These are phyloP conservation scores for Biancaea sappan DNA, from an alignment of 306 rosid genomes.

Conservation along the genomic window DNA sequence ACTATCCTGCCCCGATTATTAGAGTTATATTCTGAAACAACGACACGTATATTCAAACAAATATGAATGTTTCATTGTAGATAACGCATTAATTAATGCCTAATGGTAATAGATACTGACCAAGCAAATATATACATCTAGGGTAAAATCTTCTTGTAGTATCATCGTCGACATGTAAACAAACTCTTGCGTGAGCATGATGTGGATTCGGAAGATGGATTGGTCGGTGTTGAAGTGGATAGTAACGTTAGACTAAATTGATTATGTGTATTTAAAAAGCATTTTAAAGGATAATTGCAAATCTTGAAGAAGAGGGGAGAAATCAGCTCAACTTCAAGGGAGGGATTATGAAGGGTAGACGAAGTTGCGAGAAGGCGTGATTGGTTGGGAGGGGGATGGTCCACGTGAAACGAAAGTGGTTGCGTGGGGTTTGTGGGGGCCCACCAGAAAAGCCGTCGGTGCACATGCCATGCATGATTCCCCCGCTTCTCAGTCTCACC, in stretches of 20 bases:
- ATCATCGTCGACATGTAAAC: not conserved
- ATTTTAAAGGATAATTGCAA: not conserved
- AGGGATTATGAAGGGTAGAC: not conserved
- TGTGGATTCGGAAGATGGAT: not conserved
- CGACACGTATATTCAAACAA: not conserved
- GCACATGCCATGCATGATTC: conserved; percentile 41
- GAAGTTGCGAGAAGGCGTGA: not conserved
- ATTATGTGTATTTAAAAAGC: not conserved
- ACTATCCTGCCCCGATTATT: too few relatives aligned
- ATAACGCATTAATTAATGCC: too few relatives aligned
- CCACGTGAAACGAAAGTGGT: conserved; percentile 34
- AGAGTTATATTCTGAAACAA: too few relatives aligned
- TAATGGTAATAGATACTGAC: too few relatives aligned
- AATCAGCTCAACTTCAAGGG: conserved; percentile 1
- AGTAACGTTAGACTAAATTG: not conserved
- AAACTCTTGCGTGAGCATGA: not conserved
- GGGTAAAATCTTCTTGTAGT: not conserved
- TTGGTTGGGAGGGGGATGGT: conserved; percentile 26
- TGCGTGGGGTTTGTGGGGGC: not conserved
- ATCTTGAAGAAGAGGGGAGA: not conserved
- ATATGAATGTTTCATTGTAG: too few relatives aligned
- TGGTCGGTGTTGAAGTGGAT: not conserved
- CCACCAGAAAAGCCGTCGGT: conserved; percentile 33
- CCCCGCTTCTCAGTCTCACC: not conserved
- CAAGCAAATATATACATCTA: not conserved